A percentile compares a stretch with the other conserved stretches of the same genome.
phyloP scores from a whole-genome alignment of 495 filamentous ascomycete species.

The Pyronema domesticum region DNA sequence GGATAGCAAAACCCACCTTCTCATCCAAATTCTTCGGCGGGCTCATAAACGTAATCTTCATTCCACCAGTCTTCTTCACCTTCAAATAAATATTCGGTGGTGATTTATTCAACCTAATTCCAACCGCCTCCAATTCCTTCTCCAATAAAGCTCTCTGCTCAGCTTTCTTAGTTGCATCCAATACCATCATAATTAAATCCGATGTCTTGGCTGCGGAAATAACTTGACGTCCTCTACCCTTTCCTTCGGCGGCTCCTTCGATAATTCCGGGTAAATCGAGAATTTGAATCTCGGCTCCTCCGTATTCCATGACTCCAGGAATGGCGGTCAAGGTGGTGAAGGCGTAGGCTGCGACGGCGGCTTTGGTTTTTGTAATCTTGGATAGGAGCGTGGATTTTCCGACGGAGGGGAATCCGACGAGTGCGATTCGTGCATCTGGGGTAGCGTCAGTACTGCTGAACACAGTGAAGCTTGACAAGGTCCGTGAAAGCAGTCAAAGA shows the following conservation, averaged over 20 bases:
- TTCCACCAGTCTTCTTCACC: slow-evolving; percentile 84
- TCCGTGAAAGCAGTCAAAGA: neutral
- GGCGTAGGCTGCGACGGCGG: slow-evolving; percentile 86
- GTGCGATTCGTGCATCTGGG: slow-evolving; percentile 76
- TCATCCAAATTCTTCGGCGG: slow-evolving; percentile 85
- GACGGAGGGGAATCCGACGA: slow-evolving; percentile 95
- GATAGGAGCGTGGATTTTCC: slow-evolving; percentile 98
- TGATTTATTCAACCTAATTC: slow-evolving; percentile 81
- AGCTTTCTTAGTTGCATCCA: slow-evolving; percentile 92
- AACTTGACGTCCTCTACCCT: slow-evolving; percentile 88
- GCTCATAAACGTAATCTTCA: slow-evolving; percentile 92
- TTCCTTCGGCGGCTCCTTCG: slow-evolving; percentile 89
- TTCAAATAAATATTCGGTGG: slow-evolving; percentile 99
- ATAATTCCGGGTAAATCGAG: slow-evolving; percentile 98
- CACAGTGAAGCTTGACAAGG: neutral
- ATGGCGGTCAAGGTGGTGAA: slow-evolving; percentile 98
- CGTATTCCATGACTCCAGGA: slow-evolving; percentile 94
- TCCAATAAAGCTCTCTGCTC: slow-evolving; percentile 86
- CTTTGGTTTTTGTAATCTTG: slow-evolving; percentile 97
- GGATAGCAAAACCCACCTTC: slow-evolving; percentile 31
- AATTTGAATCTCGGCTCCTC: slow-evolving; percentile 94
- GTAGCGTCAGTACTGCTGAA: no score
- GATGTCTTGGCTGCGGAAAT: slow-evolving; percentile 99
- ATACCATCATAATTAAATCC: slow-evolving; percentile 89
- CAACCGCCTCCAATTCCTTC: slow-evolving; percentile 86